A percentile compares a stretch with the other conserved stretches of the same genome.
Evolutionary conservation across 2,329 filamentous ascomycete species (phyloP).

Genomic region (Curvularia lunata): DNA sequence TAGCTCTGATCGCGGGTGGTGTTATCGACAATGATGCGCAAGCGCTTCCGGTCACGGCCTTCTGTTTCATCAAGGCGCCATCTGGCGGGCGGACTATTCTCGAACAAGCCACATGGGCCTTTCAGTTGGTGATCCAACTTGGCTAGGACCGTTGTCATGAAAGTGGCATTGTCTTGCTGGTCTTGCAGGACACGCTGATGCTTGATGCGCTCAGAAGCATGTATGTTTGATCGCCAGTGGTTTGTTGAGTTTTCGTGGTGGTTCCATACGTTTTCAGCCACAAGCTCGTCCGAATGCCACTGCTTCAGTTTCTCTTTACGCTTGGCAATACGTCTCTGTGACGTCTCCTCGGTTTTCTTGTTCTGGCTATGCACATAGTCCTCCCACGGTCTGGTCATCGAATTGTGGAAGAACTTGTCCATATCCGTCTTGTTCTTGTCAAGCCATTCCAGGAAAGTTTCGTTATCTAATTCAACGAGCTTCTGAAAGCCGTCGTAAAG

Average conservation of each 20-base stretch:
- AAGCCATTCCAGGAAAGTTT: slow-evolving; percentile 86
- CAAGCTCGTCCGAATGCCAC: slow-evolving; percentile 75
- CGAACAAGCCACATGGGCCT: slow-evolving; percentile 81
- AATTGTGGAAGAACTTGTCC: slow-evolving; percentile 81
- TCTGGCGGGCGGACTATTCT: slow-evolving; percentile 67
- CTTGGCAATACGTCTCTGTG: slow-evolving; percentile 71
- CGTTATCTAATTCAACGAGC: slow-evolving; percentile 86
- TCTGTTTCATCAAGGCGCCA: slow-evolving; percentile 97
- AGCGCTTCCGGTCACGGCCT: slow-evolving; percentile 91
- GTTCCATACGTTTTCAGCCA: slow-evolving; percentile 73
- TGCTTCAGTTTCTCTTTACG: slow-evolving; percentile 81
- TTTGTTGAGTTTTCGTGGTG: slow-evolving; percentile 87
- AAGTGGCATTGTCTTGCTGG: slow-evolving; percentile 86
- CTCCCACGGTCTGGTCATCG: slow-evolving; percentile 84
- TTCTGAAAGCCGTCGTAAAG: slow-evolving; percentile 80
- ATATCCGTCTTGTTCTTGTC: slow-evolving; percentile 79
- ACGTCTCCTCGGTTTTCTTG: slow-evolving; percentile 75
- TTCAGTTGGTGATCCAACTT: slow-evolving; percentile 80
- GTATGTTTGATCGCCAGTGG: slow-evolving; percentile 95
- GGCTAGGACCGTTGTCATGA: slow-evolving; percentile 75
- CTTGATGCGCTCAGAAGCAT: slow-evolving; percentile 88
- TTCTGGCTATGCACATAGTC: slow-evolving; percentile 86
- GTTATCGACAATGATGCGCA: slow-evolving; percentile 82
- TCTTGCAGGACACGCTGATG: slow-evolving; percentile 89
- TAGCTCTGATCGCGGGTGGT: slow-evolving; percentile 71